Conservation (phyloP, 371 early-diverging fungal genomes). For the Conidiobolus coronatus region DNA sequence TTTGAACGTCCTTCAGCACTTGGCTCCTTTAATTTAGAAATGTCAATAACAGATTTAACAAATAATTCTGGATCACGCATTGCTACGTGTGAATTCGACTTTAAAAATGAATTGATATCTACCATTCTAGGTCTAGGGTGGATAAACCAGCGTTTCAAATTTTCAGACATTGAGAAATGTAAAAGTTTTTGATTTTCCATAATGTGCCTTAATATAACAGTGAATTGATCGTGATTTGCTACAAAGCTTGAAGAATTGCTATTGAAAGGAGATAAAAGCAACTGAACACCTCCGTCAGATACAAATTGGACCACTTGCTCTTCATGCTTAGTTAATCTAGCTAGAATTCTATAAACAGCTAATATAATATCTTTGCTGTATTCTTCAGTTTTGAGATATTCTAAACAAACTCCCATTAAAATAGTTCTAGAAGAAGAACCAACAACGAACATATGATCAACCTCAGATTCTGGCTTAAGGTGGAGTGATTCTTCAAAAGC, state of each 20-base stretch:
- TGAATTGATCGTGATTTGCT: slow-evolving; percentile 43
- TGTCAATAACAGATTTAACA: slow-evolving; percentile 29
- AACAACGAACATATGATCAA: slow-evolving; percentile 11
- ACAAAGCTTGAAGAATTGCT: slow-evolving; percentile 26
- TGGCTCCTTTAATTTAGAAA: slow-evolving; percentile 36
- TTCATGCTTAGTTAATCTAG: slow-evolving; percentile 51
- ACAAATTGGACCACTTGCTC: slow-evolving; percentile 38
- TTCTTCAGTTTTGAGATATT: slow-evolving; percentile 17
- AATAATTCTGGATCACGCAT: slow-evolving; percentile 51
- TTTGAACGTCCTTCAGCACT: slow-evolving; percentile 24
- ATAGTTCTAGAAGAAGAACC: slow-evolving; percentile 11
- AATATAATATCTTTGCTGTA: slow-evolving; percentile 10
- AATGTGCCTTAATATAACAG: slow-evolving; percentile 69
- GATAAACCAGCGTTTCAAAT: slow-evolving; percentile 48
- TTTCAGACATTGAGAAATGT: slow-evolving; percentile 40
- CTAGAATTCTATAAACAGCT: slow-evolving; percentile 49
- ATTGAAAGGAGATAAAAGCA: slow-evolving; percentile 24
- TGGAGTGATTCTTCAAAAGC: slow-evolving; percentile 12
- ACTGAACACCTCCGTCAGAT: slow-evolving; percentile 29
- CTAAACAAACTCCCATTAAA: slow-evolving; percentile 17
- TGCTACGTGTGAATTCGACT: slow-evolving; percentile 41
- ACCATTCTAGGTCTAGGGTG: slow-evolving; percentile 39
- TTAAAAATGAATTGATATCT: slow-evolving; percentile 48
- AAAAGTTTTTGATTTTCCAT: slow-evolving; percentile 49
- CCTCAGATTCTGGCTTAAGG: slow-evolving; percentile 10